Conservation (phyloP, 208 protist genomes). For the Willaertia magna region DNA sequence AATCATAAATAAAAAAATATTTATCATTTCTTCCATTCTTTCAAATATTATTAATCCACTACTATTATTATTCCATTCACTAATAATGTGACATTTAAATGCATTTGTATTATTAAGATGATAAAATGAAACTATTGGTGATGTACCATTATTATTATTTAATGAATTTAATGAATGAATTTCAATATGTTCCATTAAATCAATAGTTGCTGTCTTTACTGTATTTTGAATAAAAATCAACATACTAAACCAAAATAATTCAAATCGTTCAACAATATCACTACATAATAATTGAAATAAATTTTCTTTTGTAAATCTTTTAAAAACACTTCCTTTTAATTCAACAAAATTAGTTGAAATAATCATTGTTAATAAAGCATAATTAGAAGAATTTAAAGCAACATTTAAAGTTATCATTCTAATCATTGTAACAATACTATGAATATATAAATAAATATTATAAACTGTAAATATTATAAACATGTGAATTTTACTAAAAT, state of each 20-base stretch:
- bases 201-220: not conserved
- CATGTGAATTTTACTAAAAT: not conserved
- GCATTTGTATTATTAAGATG: too few relatives aligned
- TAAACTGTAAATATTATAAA: not conserved
- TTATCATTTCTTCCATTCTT: slow-evolving; percentile 27
- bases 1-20: slow-evolving; percentile 35
- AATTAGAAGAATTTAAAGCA: slow-evolving; percentile 70
- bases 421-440: slow-evolving; percentile 58
- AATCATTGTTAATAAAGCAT: slow-evolving; percentile 71
- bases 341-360: slow-evolving; percentile 79
- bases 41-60: too few relatives aligned
- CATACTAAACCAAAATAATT: slow-evolving; percentile 59
- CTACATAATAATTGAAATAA: slow-evolving; percentile 58
- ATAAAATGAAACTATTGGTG: not conserved
- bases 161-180: too few relatives aligned
- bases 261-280: slow-evolving; percentile 73
- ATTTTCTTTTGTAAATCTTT: slow-evolving; percentile 62
- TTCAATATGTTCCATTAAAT: not conserved
- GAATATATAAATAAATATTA: slow-evolving; percentile 29
- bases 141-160: not conserved
- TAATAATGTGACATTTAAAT: too few relatives aligned
- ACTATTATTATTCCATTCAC: too few relatives aligned
- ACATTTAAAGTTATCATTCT: slow-evolving; percentile 78
- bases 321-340: slow-evolving; percentile 79
- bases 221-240: slow-evolving; percentile 53